Evolutionary conservation across 257 asterid species (phyloP).

Genomic region (Plantago ovata): DNA sequence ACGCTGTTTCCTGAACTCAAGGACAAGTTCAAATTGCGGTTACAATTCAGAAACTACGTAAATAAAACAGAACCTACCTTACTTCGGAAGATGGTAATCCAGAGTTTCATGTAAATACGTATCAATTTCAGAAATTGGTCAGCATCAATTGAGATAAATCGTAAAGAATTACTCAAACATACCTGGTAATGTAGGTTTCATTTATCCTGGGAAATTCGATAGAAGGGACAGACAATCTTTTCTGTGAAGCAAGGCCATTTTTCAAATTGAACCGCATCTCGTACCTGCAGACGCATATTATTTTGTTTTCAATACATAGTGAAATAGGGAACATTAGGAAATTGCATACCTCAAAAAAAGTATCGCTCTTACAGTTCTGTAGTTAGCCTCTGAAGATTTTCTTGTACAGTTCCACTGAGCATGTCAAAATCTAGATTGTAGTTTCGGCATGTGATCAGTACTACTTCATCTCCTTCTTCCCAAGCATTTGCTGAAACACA

Average conservation of each 20-base stretch:
- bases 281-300: slow-evolving; percentile 43
- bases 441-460: slow-evolving; percentile 84
- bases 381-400: slow-evolving; percentile 66
- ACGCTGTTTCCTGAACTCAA: slow-evolving; percentile 69
- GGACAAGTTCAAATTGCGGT: background rate
- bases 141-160: no score
- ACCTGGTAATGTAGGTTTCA: slow-evolving; percentile 93
- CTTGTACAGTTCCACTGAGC: slow-evolving; percentile 60
- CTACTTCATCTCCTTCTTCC: slow-evolving; percentile 99
- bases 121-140: slow-evolving; percentile 1
- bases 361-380: slow-evolving; percentile 68
- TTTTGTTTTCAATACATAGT: background rate
- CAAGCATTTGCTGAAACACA: slow-evolving; percentile 84
- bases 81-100: no score
- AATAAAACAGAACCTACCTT: background rate
- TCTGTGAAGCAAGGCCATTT: slow-evolving; percentile 84
- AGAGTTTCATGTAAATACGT: no score
- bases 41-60: background rate
- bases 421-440: slow-evolving; percentile 70
- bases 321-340: background rate
- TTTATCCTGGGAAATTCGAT: slow-evolving; percentile 95
- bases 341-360: slow-evolving; percentile 6
- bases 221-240: slow-evolving; percentile 68
- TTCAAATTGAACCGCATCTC: slow-evolving; percentile 96
- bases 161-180: no score